Conservation (phyloP, 2,329 filamentous ascomycete species). For the Stagonosporopsis rhizophila region DNA sequence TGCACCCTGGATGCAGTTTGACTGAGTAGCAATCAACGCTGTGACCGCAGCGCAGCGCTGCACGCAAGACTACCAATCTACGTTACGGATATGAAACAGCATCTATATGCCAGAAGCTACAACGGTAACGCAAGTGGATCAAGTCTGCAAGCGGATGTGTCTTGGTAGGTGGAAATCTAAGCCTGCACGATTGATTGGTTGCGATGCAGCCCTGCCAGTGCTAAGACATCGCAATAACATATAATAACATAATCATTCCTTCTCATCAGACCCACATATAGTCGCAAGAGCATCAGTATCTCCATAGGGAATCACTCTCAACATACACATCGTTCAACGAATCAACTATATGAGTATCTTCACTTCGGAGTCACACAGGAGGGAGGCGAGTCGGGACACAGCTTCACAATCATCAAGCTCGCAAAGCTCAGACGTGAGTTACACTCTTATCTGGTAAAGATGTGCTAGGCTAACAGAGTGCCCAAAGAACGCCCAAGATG, state of each 20-base stretch:
- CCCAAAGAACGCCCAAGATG: background rate
- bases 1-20: slow-evolving; percentile 3
- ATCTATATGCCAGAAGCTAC: background rate
- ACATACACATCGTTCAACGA: background rate
- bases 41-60: background rate
- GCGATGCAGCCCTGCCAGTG: slow-evolving; percentile 8
- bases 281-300: background rate
- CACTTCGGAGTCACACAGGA: background rate
- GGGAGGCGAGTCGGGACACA: background rate
- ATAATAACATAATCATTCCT: slow-evolving; percentile 3
- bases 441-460: background rate
- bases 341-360: background rate
- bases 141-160: slow-evolving; percentile 12
- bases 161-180: background rate
- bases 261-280: background rate
- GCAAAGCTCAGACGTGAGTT: slow-evolving; percentile 4
- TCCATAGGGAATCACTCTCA: background rate
- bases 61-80: background rate
- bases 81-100: background rate
- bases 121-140: slow-evolving; percentile 3
- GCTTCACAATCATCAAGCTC: background rate
- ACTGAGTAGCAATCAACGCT: background rate
- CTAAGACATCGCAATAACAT: background rate
- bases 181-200: background rate
- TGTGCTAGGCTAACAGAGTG: background rate